Conservation (phyloP, 305 asterid genomes). For the Fraxinus angustifolia region DNA sequence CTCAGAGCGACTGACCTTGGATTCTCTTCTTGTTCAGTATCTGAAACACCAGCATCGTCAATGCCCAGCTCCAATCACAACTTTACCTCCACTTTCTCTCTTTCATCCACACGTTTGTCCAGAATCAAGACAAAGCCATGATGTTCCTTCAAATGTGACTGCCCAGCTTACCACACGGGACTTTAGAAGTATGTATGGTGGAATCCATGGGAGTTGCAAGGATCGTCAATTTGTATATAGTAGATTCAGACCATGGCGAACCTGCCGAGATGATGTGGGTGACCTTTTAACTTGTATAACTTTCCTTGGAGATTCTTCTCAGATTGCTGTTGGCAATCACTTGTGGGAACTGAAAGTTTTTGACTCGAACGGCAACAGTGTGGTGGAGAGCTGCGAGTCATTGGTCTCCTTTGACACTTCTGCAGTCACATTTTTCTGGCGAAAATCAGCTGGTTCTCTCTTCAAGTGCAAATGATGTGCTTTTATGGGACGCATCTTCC, state of each 20-base stretch:
- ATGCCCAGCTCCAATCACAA: constrained; percentile 97
- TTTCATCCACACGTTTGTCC: constrained; percentile 96
- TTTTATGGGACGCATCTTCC: constrained; percentile 77
- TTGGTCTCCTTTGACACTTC: constrained; percentile 73
- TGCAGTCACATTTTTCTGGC: constrained; percentile 66
- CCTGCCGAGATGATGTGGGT: constrained; percentile 77
- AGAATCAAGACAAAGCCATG: constrained; percentile 84
- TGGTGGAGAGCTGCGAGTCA: constrained; percentile 80
- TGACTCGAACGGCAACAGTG: constrained; percentile 68
- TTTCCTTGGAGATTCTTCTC: constrained; percentile 82
- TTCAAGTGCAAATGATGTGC: constrained; percentile 79
- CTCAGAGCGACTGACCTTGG: constrained; percentile 56
- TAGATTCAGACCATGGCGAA: constrained; percentile 98
- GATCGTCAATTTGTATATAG: constrained; percentile 93
- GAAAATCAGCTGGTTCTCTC: constrained; percentile 71
- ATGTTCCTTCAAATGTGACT: constrained; percentile 91
- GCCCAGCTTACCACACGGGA: constrained; percentile 86
- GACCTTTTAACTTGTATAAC: constrained; percentile 71
- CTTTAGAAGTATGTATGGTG: constrained; percentile 71
- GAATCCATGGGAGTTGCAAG: constrained; percentile 80
- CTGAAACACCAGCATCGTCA: constrained; percentile 98
- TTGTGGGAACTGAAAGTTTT: constrained; percentile 86
- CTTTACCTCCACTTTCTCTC: constrained; percentile 95
- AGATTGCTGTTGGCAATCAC: constrained; percentile 79
- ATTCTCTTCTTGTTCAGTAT: constrained; percentile 87